Evolutionary conservation across 495 filamentous ascomycete species (phyloP).

Genomic region (Talaromyces ruber): DNA sequence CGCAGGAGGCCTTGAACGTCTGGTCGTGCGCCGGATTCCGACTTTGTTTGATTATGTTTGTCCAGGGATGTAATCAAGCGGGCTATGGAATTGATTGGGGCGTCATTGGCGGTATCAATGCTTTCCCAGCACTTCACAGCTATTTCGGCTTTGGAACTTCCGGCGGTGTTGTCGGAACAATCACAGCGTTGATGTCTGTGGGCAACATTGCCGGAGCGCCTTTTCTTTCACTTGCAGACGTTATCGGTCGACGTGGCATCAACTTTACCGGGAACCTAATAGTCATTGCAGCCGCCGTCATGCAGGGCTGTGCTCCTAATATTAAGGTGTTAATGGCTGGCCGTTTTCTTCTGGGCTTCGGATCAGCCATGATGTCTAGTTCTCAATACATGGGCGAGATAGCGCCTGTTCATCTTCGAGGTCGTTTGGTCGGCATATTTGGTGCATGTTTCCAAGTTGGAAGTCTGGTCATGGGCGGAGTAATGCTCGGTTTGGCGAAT

Average conservation of each 20-base stretch:
- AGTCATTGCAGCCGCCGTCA: conserved; percentile 26
- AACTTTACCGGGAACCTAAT: conserved; percentile 30
- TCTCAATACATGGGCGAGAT: conserved; percentile 38
- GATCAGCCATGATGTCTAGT: conserved; percentile 27
- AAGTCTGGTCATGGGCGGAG: conserved; percentile 24
- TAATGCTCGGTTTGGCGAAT: conserved; percentile 26
- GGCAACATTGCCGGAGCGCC: conserved; percentile 28
- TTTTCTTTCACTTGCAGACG: conserved; percentile 27
- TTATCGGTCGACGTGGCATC: conserved; percentile 31
- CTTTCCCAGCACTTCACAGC: conserved; percentile 20
- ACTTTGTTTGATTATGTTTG: conserved; percentile 26
- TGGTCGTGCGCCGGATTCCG: conserved; percentile 26
- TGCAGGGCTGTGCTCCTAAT: conserved; percentile 27
- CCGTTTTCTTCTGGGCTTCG: conserved; percentile 34
- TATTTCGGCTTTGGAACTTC: conserved; percentile 21
- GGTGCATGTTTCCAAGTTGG: conserved; percentile 36
- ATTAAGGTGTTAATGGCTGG: conserved; percentile 30
- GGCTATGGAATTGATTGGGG: conserved; percentile 36
- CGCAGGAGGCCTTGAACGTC: conserved; percentile 19
- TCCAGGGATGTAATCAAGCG: conserved; percentile 32
- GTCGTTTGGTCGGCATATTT: conserved; percentile 34
- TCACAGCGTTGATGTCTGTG: conserved; percentile 33
- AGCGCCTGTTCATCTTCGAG: conserved; percentile 32
- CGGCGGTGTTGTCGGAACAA: conserved; percentile 22
- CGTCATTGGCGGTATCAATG: conserved; percentile 30